These are phyloP conservation scores for Populus nigra DNA, from an alignment of 345 rosid genomes.

Conservation along the genomic window DNA sequence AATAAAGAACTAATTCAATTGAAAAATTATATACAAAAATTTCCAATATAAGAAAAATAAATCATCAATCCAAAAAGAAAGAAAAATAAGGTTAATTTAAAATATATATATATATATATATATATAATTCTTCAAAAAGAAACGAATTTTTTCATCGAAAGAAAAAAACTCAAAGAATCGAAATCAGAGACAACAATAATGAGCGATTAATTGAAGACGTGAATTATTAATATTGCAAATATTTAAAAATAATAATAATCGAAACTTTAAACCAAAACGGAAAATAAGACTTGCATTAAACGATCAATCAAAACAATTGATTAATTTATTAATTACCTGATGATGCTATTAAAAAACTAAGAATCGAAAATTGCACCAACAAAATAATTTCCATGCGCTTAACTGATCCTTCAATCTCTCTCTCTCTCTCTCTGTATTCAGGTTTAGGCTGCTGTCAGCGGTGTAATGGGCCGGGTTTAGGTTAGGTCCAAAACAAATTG, in stretches of 20 bases:
- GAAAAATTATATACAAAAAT: neutral
- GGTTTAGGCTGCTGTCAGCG: neutral
- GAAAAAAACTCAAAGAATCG: neutral
- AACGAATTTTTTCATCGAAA: no score
- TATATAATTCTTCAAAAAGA: no score
- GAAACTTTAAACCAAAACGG: neutral
- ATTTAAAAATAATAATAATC: neutral
- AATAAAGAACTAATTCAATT: neutral
- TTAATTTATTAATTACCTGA: neutral
- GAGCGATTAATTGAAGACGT: neutral
- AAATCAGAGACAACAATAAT: neutral
- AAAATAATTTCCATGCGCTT: neutral
- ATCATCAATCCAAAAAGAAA: neutral
- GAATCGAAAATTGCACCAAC: neutral
- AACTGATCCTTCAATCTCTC: neutral
- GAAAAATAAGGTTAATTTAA: neutral
- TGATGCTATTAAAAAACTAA: neutral
- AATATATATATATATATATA: no score
- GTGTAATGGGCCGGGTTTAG: neutral
- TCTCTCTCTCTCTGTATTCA: neutral
- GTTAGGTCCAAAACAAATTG: neutral
- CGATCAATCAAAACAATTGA: neutral
- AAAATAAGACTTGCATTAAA: neutral
- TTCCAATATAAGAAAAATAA: neutral
- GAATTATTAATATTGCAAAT: neutral